These are phyloP conservation scores for Cryphonectria nitschkei DNA, from an alignment of 2,329 filamentous ascomycete genomes.

Conservation along the genomic window DNA sequence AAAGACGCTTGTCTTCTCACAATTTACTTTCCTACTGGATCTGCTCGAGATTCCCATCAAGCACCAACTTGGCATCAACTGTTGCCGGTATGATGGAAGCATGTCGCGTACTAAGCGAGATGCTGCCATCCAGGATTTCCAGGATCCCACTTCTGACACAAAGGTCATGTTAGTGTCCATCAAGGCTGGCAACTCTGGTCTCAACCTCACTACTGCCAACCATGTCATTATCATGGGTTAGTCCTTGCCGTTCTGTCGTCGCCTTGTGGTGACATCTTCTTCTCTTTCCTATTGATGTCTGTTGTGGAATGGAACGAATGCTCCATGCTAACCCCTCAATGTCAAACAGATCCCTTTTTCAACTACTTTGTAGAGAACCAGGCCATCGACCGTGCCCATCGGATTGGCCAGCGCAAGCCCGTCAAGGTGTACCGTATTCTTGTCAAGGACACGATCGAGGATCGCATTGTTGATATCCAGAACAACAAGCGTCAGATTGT, in stretches of 20 bases:
- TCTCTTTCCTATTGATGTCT: background rate
- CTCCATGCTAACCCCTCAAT: background rate
- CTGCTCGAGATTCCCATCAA: conserved; percentile 74
- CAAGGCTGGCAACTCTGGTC: conserved; percentile 80
- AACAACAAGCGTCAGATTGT: conserved; percentile 78
- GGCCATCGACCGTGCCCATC: conserved; percentile 86
- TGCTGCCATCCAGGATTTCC: conserved; percentile 68
- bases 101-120: conserved; percentile 71
- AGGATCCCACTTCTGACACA: conserved; percentile 54
- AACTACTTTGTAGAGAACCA: conserved; percentile 93
- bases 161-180: conserved; percentile 78
- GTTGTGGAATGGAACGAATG: background rate
- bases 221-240: conserved; percentile 78
- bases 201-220: conserved; percentile 82
- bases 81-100: conserved; percentile 75
- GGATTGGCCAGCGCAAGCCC: conserved; percentile 76
- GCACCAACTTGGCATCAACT: conserved; percentile 54
- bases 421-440: conserved; percentile 83
- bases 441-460: conserved; percentile 79
- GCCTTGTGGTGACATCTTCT: background rate
- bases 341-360: conserved; percentile 77
- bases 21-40: conserved; percentile 80
- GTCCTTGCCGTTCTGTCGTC: background rate
- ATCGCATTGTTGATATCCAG: conserved; percentile 80
- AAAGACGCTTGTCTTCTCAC: conserved; percentile 82